phyloP scores from a whole-genome alignment of 352 stramenopile genomes.

The Phytophthora kernoviae region DNA sequence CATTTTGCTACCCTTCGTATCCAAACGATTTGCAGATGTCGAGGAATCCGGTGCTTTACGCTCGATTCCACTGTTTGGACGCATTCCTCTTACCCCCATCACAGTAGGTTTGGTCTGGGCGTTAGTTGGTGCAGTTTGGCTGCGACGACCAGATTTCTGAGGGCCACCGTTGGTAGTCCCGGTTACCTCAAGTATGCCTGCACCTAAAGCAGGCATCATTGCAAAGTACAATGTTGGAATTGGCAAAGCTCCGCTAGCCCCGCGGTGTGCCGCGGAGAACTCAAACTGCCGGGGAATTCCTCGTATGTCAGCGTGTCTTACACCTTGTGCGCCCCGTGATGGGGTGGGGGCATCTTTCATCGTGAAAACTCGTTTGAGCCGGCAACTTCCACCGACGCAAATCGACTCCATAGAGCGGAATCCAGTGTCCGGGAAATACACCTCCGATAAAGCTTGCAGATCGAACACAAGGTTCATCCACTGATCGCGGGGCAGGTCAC shows the following conservation, averaged over 20 bases:
- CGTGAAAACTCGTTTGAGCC: conserved; percentile 84
- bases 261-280: conserved; percentile 42
- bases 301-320: conserved; percentile 33
- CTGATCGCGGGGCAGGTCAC: conserved; percentile 53
- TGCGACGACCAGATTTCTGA: conserved; percentile 10
- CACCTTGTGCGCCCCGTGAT: conserved; percentile 14
- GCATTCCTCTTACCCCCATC: conserved; percentile 5
- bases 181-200: conserved; percentile 12
- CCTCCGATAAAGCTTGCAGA: conserved; percentile 62
- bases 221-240: conserved; percentile 69
- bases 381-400: conserved; percentile 70
- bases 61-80: conserved; percentile 6
- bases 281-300: conserved; percentile 77
- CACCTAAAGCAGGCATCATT: conserved; percentile 1
- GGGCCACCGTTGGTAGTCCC: neutral
- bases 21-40: neutral
- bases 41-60: conserved; percentile 1
- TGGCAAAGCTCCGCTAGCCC: conserved; percentile 14
- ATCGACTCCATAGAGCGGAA: conserved; percentile 84
- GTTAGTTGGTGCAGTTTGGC: conserved; percentile 21
- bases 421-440: conserved; percentile 52
- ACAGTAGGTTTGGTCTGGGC: conserved; percentile 8
- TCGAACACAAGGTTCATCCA: conserved; percentile 87
- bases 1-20: neutral
- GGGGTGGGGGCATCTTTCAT: conserved; percentile 79